These are phyloP conservation scores for Thelonectria olida DNA, from an alignment of 2,329 filamentous ascomycete genomes.

Conservation along the genomic window DNA sequence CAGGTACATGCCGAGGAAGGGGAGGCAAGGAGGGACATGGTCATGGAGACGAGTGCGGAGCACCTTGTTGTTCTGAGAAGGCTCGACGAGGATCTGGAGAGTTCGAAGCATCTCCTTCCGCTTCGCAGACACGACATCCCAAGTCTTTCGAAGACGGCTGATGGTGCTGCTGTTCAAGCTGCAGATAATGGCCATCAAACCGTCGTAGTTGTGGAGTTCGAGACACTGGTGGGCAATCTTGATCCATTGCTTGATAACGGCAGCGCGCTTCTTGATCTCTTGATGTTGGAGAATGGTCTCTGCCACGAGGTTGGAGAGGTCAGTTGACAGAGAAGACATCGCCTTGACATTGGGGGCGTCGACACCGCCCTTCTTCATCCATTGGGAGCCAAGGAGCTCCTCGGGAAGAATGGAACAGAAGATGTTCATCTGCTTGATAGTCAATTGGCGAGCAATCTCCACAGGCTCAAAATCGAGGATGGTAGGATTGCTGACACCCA, in stretches of 20 bases:
- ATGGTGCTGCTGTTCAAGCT: slow-evolving; percentile 93
- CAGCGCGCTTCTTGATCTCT: slow-evolving; percentile 92
- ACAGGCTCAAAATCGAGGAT: slow-evolving; percentile 92
- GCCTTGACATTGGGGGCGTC: slow-evolving; percentile 90
- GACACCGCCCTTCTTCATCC: slow-evolving; percentile 87
- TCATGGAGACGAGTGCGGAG: slow-evolving; percentile 85
- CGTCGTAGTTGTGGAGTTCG: slow-evolving; percentile 94
- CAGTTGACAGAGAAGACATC: slow-evolving; percentile 92
- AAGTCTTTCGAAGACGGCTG: slow-evolving; percentile 85
- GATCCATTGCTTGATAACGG: slow-evolving; percentile 96
- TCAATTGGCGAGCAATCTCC: slow-evolving; percentile 91
- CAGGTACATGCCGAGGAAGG: slow-evolving; percentile 95
- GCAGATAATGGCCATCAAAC: slow-evolving; percentile 96
- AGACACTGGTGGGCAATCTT: slow-evolving; percentile 90
- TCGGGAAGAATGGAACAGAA: slow-evolving; percentile 94
- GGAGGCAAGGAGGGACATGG: slow-evolving; percentile 90
- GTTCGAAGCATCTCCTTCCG: slow-evolving; percentile 82
- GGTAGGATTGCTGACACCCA: slow-evolving; percentile 73
- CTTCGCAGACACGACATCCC: slow-evolving; percentile 87
- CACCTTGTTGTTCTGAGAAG: slow-evolving; percentile 88
- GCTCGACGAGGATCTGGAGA: slow-evolving; percentile 86
- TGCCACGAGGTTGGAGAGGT: slow-evolving; percentile 90
- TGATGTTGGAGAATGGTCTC: slow-evolving; percentile 89
- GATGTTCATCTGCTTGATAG: slow-evolving; percentile 88
- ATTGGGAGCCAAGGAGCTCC: slow-evolving; percentile 89